Evolutionary conservation across 2,329 filamentous ascomycete species (phyloP), one percentile per base, ranked within the genome.

Genomic region (Lachnellula occidentalis): DNA sequence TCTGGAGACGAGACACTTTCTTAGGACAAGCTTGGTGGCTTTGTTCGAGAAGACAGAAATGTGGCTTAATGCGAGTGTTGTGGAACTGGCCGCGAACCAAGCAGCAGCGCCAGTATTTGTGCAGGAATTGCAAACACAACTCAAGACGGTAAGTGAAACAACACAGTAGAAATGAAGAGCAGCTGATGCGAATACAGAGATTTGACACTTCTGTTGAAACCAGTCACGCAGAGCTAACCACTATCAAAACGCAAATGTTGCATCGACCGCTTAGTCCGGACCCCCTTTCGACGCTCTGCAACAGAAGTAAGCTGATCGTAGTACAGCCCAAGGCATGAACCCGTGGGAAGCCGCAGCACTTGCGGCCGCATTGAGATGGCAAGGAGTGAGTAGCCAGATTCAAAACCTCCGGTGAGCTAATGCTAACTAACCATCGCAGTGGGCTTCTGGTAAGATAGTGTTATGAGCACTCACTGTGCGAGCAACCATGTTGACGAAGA

Each of bases 1-100:
- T 24, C 43, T 39, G 34, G 56, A 58, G 47, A 58, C 54, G 5
- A 58, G 51, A 51, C 56, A 58, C 43, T 56, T 54, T 47, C 47
- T 58, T 3, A 31, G 56, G n/a, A 53, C 50, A 21, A 19, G 46
- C 39, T 14, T 58, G 5, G 31, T 58, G 3, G 43, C 46, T 21
- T 42, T 58, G 14, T 15, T 58, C 45, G 42, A 58, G 24, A 50
- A 56, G 41, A 50, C 41, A 45, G 48, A 51, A n/a, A 21, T 58
- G 39, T 58, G 50, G 54, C 55, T 56, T n/a, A 57, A 54, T 47
- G 54, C 56, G 1, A 53, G 42, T 24, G 48, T 51, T 34, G 34
- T 22, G 12, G 47, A 12, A 15, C 42, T 49, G 37, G 54, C 41
- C 11, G 54, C 50, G 3, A 43, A 34, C n/a, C 22, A 37, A 43